Evolutionary conservation across 108 stramenopile genomes (phyloP).

Genomic region (Stephanodiscus triporus): DNA sequence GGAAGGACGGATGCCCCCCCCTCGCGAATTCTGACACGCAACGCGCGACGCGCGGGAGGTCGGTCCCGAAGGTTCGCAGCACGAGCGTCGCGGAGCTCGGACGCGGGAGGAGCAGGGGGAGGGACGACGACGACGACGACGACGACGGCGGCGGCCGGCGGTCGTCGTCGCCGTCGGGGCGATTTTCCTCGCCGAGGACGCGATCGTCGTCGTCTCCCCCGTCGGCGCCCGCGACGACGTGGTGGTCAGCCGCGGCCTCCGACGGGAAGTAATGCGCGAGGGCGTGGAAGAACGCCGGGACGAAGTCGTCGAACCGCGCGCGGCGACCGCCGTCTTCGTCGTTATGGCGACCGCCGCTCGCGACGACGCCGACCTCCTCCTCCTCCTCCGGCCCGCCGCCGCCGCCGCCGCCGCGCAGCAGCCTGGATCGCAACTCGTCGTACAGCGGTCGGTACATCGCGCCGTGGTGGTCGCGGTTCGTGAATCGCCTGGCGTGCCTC

Average conservation of each 20-base stretch:
- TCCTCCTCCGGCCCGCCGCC: background rate
- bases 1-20: conserved; percentile 78
- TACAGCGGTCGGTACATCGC: conserved; percentile 55
- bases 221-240: background rate
- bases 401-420: conserved; percentile 15
- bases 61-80: conserved; percentile 84
- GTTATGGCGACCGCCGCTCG: background rate
- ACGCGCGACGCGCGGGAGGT: conserved; percentile 64
- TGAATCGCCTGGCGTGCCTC: conserved; percentile 58
- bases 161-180: background rate
- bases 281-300: conserved; percentile 81
- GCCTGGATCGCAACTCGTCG: conserved; percentile 27
- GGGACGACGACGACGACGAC: background rate
- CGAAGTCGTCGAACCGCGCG: conserved; percentile 43
- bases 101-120: conserved; percentile 2
- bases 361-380: background rate
- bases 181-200: too few species aligned
- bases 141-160: too few species aligned
- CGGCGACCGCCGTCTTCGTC: conserved; percentile 3
- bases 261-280: conserved; percentile 54
- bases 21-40: conserved; percentile 67
- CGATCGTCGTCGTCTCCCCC: background rate
- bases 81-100: conserved; percentile 58
- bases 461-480: conserved; percentile 50
- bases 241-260: background rate